Conservation (phyloP, 78 protist species). For the Diacronema lutheri region DNA sequence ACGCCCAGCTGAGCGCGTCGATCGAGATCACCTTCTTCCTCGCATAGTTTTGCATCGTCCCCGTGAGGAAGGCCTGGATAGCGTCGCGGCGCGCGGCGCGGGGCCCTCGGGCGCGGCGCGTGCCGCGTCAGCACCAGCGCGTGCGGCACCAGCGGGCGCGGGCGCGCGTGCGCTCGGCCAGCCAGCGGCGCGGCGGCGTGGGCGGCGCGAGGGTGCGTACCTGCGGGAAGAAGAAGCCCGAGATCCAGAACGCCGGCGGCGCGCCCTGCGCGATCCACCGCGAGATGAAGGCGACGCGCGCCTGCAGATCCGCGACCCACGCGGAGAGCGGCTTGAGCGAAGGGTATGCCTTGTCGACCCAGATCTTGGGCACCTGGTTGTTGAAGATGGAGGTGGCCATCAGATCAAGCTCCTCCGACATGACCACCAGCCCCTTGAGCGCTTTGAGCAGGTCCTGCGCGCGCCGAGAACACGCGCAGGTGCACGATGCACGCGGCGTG, state of each 20-base stretch:
- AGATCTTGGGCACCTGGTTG: constrained; percentile 45
- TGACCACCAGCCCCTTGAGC: constrained; percentile 65
- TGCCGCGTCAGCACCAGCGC: no score
- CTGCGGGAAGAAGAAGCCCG: constrained; percentile 86
- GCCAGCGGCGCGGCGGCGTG: no score
- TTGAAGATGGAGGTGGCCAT: constrained; percentile 49
- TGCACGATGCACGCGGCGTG: no score
- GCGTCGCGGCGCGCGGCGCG: no score
- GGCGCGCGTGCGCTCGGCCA: no score
- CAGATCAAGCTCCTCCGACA: constrained; percentile 70
- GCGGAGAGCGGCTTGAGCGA: constrained; percentile 69
- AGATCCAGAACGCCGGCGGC: constrained; percentile 68
- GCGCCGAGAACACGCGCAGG: no score
- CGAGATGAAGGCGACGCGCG: background rate
- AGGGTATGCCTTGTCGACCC: constrained; percentile 56
- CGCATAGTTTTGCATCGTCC: constrained; percentile 75
- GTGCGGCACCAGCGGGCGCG: no score
- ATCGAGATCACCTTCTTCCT: constrained; percentile 47
- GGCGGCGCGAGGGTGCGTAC: no score
- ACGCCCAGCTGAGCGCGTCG: constrained; percentile 57
- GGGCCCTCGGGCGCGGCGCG: no score
- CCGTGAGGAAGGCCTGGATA: constrained; percentile 83
- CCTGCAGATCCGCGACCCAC: constrained; percentile 68
- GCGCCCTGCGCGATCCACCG: constrained; percentile 69
- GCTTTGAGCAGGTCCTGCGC: constrained; percentile 54